Evolutionary conservation across 2,329 filamentous ascomycete genomes (phyloP).

Genomic region (Aspergillus sp.): DNA sequence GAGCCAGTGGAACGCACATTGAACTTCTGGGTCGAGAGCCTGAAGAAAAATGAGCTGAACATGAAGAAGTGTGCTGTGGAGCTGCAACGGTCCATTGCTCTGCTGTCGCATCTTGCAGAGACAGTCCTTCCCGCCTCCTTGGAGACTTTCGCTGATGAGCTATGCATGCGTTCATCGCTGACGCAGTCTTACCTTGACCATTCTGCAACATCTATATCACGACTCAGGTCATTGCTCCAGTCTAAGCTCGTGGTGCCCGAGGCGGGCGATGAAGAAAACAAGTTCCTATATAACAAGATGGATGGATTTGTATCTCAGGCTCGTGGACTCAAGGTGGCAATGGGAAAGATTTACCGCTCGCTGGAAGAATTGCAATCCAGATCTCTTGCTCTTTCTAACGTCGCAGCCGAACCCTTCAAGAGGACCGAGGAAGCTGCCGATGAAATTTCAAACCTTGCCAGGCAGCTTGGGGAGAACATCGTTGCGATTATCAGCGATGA

Average conservation of each 20-base stretch:
- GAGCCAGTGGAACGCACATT: constrained; percentile 86
- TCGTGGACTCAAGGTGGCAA: constrained; percentile 76
- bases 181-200: constrained; percentile 81
- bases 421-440: constrained; percentile 61
- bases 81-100: constrained; percentile 75
- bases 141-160: constrained; percentile 70
- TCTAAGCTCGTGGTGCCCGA: constrained; percentile 53
- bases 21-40: constrained; percentile 79
- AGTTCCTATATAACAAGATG: constrained; percentile 65
- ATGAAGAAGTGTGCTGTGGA: constrained; percentile 77
- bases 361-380: constrained; percentile 72
- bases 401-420: constrained; percentile 66
- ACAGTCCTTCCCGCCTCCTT: constrained; percentile 68
- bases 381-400: constrained; percentile 66
- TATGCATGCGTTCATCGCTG: constrained; percentile 70
- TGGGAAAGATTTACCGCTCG: constrained; percentile 70
- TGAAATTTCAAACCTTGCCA: constrained; percentile 62
- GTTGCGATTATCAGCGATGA: constrained; percentile 66
- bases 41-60: constrained; percentile 80
- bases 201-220: constrained; percentile 62
- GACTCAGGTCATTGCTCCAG: constrained; percentile 63
- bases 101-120: constrained; percentile 81
- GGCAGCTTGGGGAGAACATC: constrained; percentile 63
- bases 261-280: constrained; percentile 65
- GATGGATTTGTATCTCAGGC: constrained; percentile 71